These are phyloP conservation scores for Zoysia pacifica DNA, from an alignment of 176 grass and related monocot genomes.

Conservation along the genomic window DNA sequence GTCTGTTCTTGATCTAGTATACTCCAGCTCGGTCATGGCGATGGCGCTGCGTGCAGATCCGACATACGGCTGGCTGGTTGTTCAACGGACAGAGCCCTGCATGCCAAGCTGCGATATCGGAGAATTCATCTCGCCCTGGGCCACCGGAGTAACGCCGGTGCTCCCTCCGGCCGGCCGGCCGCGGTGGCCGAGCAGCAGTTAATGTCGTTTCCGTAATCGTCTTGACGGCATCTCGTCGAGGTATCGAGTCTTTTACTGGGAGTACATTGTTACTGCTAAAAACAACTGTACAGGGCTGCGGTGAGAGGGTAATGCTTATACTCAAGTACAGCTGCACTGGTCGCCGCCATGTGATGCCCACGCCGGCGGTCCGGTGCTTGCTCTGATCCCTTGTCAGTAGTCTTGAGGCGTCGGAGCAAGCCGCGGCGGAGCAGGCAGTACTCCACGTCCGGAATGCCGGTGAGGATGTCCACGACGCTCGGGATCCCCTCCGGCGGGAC, in stretches of 20 bases:
- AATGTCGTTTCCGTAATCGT: background rate
- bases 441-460: too few relatives aligned
- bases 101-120: background rate
- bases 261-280: background rate
- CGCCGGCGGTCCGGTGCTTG: too few relatives aligned
- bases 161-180: constrained; percentile 11
- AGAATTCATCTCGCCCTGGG: constrained; percentile 7
- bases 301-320: background rate
- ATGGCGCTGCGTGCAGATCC: background rate
- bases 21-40: background rate
- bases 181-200: background rate
- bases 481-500: too few relatives aligned
- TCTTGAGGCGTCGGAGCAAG: too few relatives aligned
- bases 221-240: background rate
- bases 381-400: too few relatives aligned
- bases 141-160: constrained; percentile 51
- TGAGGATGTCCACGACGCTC: too few relatives aligned
- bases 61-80: background rate
- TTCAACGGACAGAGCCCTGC: background rate
- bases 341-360: background rate
- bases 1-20: constrained; percentile 9
- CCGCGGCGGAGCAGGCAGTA: too few relatives aligned
- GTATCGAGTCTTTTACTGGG: background rate
- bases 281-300: background rate
- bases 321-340: background rate